A percentile compares a stretch with the other conserved stretches of the same genome.
Conservation (phyloP, 257 asterid genomes). For the Agastache rugosa region DNA sequence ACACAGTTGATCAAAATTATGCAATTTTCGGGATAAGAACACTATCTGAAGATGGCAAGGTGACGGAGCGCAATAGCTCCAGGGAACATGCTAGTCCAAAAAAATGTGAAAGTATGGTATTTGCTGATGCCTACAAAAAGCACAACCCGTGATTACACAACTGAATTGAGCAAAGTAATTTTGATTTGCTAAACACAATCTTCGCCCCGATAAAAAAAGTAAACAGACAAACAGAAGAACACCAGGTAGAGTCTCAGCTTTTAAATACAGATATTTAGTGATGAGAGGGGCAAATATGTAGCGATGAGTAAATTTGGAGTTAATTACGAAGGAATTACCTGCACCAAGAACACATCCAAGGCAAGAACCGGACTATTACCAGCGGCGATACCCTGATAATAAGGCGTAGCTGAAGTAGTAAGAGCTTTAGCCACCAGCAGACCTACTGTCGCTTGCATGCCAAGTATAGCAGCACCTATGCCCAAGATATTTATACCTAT, state of each 20-base stretch:
- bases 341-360: slow-evolving; percentile 94
- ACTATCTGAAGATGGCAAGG: slow-evolving; percentile 76
- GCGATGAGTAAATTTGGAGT: slow-evolving; percentile 6
- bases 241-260: background rate
- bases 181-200: background rate
- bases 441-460: slow-evolving; percentile 98
- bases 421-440: slow-evolving; percentile 97
- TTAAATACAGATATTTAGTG: background rate
- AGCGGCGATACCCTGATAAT: slow-evolving; percentile 72
- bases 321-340: slow-evolving; percentile 59
- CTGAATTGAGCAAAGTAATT: background rate
- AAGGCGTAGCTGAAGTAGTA: slow-evolving; percentile 87
- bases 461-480: slow-evolving; percentile 93
- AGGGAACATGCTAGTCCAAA: slow-evolving; percentile 82
- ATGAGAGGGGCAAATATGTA: slow-evolving; percentile 7
- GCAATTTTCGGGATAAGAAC: slow-evolving; percentile 67
- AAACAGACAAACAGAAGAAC: background rate
- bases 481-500: slow-evolving; percentile 81
- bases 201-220: background rate
- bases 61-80: slow-evolving; percentile 90
- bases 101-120: slow-evolving; percentile 90
- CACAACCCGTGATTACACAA: background rate
- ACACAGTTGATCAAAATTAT: slow-evolving; percentile 42
- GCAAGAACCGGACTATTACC: slow-evolving; percentile 90
- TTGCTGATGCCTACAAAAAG: slow-evolving; percentile 83